Conservation (phyloP, 2,329 filamentous ascomycete genomes). For the Emmonsiellopsis sp. region DNA sequence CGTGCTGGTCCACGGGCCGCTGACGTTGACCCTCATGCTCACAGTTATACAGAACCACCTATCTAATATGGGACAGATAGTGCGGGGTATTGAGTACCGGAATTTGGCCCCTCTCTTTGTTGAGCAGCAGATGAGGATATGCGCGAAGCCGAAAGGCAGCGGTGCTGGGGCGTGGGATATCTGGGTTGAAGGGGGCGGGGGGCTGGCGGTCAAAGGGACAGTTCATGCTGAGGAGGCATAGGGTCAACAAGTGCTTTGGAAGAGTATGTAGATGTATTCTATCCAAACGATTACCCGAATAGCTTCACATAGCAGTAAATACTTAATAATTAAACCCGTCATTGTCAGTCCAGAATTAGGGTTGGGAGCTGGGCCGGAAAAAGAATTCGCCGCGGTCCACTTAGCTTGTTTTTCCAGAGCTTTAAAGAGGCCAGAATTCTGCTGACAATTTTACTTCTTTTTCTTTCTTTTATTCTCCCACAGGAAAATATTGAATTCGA, state of each 20-base stretch:
- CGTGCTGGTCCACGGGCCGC: slow-evolving; percentile 77
- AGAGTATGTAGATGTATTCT: background rate
- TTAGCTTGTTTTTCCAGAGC: no score
- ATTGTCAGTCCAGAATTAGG: no score
- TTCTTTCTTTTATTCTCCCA: background rate
- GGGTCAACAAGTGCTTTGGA: no score
- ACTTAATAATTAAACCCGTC: no score
- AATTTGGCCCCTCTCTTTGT: slow-evolving; percentile 78
- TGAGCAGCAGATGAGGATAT: slow-evolving; percentile 60
- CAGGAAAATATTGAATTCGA: background rate
- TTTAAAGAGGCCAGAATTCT: no score
- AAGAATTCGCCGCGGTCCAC: no score
- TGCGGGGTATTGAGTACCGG: slow-evolving; percentile 61
- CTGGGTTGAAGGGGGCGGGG: slow-evolving; percentile 57
- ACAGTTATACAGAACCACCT: slow-evolving; percentile 54
- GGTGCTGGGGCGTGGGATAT: slow-evolving; percentile 44
- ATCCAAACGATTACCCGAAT: background rate
- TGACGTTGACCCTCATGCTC: slow-evolving; percentile 70
- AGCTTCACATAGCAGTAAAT: no score
- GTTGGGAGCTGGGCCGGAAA: no score
- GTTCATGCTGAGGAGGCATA: slow-evolving; percentile 13
- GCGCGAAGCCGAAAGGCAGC: slow-evolving; percentile 46
- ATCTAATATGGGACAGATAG: slow-evolving; percentile 18
- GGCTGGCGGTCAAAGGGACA: slow-evolving; percentile 55
- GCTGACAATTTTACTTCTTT: no score